Base-by-base conservation (phyloP, 2,329 filamentous ascomycete species). In the Dryadomyces quercus-mongolicae region DNA sequence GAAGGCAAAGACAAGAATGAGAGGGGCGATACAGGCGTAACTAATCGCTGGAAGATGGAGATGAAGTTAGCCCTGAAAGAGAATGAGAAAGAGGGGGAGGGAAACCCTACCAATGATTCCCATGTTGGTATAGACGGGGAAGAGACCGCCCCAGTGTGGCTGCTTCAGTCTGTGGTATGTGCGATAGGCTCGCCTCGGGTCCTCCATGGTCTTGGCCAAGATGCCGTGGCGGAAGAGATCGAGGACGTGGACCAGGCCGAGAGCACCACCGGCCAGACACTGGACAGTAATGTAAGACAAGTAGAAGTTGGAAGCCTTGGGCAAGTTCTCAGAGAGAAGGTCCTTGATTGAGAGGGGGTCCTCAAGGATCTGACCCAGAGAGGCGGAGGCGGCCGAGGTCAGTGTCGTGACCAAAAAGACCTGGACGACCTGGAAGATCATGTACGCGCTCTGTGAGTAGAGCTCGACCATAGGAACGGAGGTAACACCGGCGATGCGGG, bases 281-380 rank as follows among this genome's bases (percentile, higher is more conserved):
- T 95, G 89, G 1, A 95, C 74, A 44, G 95, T 81, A 60, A 95
- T 91, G 70, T 94, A 95, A 0, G 82, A 84, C 18, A 91, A 77
- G 65, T 89, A 92, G 64, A 90, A 90, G 66, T 88, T 91, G 53
- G 85, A 86, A 0, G 84, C 83, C 49, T 74, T 78, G 5, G 86
- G 86, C 7, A 92, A 72, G 53, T 82, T 80, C 15, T 75, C 61
- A 0, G 84, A 82, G 2, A 88, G 74, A 51, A 87, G 62, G 6
- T 66, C 68, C 2, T 81, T 74, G 21, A 79, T 72, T 1, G 69
- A 69, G 42, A 70, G 64, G 53, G 86, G 85, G 57, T 89, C 63
- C 6, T 76, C 53, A n/a, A 83, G 71, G 52, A 86, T 77, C 12
- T 76, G 59, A 1, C 73, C 70, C 2, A 82, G 70, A 1, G 83